Evolutionary conservation across 352 stramenopile species (phyloP), one percentile per base, ranked within the genome.

Genomic region (Pythium plurisporium): DNA sequence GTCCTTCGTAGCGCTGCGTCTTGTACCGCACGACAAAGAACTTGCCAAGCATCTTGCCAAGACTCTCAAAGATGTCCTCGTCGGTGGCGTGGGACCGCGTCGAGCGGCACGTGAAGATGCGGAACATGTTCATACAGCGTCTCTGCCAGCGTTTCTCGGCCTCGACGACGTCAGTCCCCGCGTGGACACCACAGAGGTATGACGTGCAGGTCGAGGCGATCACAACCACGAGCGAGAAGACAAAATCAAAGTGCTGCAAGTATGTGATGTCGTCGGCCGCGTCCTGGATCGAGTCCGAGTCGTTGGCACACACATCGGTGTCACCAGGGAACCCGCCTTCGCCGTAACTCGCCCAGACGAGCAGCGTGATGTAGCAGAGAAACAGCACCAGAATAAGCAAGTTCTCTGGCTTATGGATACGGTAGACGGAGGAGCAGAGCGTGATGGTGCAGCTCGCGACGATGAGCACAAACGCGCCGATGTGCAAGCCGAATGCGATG

Each of bases 11-110:
- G 25, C 73, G 56, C 40, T 76, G 70, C 5, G 69, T 84, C 47
- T 86, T 85, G 59, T 86, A 87, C 33, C 77, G 68, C 44, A 89
- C 75, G 38, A 87, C 76, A 29, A 91, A 86, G 55, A 91, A 89
- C 51, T 86, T 83, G 59, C 79, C 73, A 8, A 91, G 58, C 34
- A 87, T 73, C 29, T 70, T 72, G 38, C 79, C 79, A 7, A 91
- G 45, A 26, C 67, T 79, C 62, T 85, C 67, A 59, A 88, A 91
- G 4, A 91, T 72, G 44, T 91, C 77, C 22, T 82, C 69, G 26
- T 89, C 76, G 23, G 72, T 74, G 30, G 69, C 44, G 25, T 68
- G 40, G 34, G 73, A 60, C 36, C 76, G 57, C 31, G 45, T 64
- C 7, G 55, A 73, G 11, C 70, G 61, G 55, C 76, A 87, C 42